These are phyloP conservation scores for Malus hybrid DNA, from an alignment of 331 rosid genomes.

Conservation along the genomic window DNA sequence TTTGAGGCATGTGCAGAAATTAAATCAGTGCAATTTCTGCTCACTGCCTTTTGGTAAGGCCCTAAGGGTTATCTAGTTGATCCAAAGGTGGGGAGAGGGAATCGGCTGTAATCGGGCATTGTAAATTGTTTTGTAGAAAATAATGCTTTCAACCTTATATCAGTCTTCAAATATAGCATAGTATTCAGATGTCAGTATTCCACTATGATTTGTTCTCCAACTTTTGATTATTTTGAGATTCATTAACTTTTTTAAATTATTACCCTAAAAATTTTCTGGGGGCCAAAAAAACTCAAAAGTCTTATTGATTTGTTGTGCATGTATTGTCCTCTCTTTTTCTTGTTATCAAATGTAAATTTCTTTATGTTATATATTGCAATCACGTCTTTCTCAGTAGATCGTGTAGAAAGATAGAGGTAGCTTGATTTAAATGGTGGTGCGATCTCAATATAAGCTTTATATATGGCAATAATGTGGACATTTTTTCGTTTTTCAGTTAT, in stretches of 20 bases:
- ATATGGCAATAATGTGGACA: neutral
- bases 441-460: neutral
- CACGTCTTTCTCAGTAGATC: neutral
- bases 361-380: neutral
- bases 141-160: neutral
- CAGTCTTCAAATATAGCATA: neutral
- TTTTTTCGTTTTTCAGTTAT: neutral
- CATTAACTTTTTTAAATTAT: neutral
- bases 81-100: neutral
- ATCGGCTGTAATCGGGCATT: neutral
- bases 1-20: neutral
- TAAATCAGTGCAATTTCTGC: neutral
- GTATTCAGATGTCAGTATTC: neutral
- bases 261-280: neutral
- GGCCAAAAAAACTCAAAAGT: neutral
- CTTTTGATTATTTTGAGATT: neutral
- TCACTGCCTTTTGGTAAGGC: neutral
- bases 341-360: neutral
- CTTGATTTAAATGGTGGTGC: neutral
- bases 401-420: neutral
- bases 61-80: neutral
- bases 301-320: neutral
- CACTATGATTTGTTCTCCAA: neutral
- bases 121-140: neutral
- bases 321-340: neutral